Evolutionary conservation across 495 filamentous ascomycete species (phyloP), one percentile per base, ranked within the genome.

Genomic region (Daldinia bambusicola): DNA sequence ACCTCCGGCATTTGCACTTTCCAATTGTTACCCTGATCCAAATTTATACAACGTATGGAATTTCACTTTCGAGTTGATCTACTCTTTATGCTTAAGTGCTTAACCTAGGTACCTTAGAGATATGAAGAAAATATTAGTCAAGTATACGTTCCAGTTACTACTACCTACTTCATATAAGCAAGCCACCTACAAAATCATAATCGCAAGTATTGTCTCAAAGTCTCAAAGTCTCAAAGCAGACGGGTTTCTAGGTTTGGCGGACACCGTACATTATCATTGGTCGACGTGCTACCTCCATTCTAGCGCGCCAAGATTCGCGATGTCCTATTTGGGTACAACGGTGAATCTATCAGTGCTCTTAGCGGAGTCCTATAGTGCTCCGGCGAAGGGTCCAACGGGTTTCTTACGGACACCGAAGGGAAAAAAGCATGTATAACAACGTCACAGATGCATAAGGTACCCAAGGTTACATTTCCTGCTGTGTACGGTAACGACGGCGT

Each of bases 231-330:
- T 32, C 13, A 14, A 53, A 31, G 50, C 12, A 53, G 50, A 32
- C 32, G 2, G 2, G 26, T 55, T 50, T 45, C 52, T n/a, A 65
- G 22, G 52, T 48, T 10, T 10, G 32, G 16, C 14, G 2, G 32
- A n/a, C 16, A 38, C 2, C 32, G 2, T 12, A 32, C 32, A 20
- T 16, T 13, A 0, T 56, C 32, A 56, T 56, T 56, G 53, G 53
- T 16, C 20, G 31, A 32, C 9, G 8, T 32, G 31, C 5, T 32
- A 16, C 5, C 1, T 6, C 14, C 22, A 7, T 4, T 32, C 31
- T 32, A 32, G 50, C 22, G 14, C 31, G 50, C 50, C 50, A 37
- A 56, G 53, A 32, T n/a, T 56, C 37, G 32, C 13, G 16, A 31
- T 32, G 30, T 12, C 50, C 26, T 32, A 32, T 32, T 53, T 13